Conservation (phyloP, 2,329 filamentous ascomycete genomes). For the Xylaria sp. region DNA sequence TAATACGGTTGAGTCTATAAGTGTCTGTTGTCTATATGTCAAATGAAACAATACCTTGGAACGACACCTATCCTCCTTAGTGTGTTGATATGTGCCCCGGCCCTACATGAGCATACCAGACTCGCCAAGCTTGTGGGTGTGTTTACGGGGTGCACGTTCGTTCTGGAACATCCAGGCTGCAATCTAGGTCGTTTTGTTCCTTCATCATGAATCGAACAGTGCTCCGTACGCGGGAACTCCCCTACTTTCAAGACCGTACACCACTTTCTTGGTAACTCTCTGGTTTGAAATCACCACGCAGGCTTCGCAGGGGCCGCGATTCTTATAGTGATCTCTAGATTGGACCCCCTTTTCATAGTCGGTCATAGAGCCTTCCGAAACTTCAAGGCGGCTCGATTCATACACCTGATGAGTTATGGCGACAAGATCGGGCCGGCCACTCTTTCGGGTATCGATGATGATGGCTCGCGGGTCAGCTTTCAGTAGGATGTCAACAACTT, state of each 20-base stretch:
- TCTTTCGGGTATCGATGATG: slow-evolving; percentile 37
- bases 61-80: too few species aligned
- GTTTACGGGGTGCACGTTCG: too few species aligned
- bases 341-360: slow-evolving; percentile 16
- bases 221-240: slow-evolving; percentile 41
- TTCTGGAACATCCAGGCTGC: too few species aligned
- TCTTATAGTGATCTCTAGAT: too few species aligned
- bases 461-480: slow-evolving; percentile 37
- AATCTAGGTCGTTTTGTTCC: too few species aligned
- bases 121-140: too few species aligned
- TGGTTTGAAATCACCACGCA: slow-evolving; percentile 42
- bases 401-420: slow-evolving; percentile 22
- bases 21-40: too few species aligned
- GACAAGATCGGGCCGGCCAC: slow-evolving; percentile 37
- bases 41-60: too few species aligned
- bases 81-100: too few species aligned
- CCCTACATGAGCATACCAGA: too few species aligned
- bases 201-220: slow-evolving; percentile 40
- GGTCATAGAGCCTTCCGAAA: slow-evolving; percentile 25
- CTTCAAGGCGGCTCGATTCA: too few species aligned
- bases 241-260: slow-evolving; percentile 36
- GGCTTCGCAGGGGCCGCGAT: slow-evolving; percentile 30
- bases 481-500: slow-evolving; percentile 32
- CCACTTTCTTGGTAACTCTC: slow-evolving; percentile 36
- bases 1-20: too few species aligned